Base-by-base conservation (phyloP, 768 basidiomycete species). In the Termitomyces sp. region DNA sequence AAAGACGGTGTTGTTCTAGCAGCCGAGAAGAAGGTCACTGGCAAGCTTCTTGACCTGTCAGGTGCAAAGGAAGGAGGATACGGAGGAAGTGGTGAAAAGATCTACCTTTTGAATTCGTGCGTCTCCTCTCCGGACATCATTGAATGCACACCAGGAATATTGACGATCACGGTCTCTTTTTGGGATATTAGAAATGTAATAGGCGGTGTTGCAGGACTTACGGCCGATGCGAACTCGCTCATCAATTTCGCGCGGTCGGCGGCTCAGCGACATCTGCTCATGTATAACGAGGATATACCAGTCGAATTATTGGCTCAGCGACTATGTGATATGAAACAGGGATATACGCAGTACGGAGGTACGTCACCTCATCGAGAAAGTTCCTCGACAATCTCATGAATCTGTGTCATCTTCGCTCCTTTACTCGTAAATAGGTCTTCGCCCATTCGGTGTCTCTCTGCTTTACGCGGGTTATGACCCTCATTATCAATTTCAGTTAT, bases 271-370 rank as follows among this genome's bases (percentile, higher is more conserved):
- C 92, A 99, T 76, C 74, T 99, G 60, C 76, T 94, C 66, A 79
- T 79, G 51, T 99, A 97, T 77, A 93, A 98, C 67, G 93, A 98
- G 72, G 95, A 97, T 69, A 98, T 99, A 64, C 96, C 96, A 5
- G 97, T 98, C 32, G 97, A 99, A 72, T 77, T 96, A 65, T 86
- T 99, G 55, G 90, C 94, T 13, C 94, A 98, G 69, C 81, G 89
- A 55, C 74, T 99, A 58, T 98, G 96, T 67, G 92, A 99, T 74
- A 84, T 96, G 79, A 99, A 99, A 77, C 97, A 99, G 70, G 94
- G 94, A 8, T 98, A 98, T 70, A 98, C 96, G 40, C 96, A 98
- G 67, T 95, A 85, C 62, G 95, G 96, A 77, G 95, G 94, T 90
- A 63, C 60, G 81, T 63, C 35, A 45, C 35, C 58, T 28, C 22